Conservation (phyloP, 129 eudicot species). For the Daucus carota region DH1_v3.0 NC_030385.2:42836501-42837000, state of each 20-base stretch:
- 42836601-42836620: neutral
- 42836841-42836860: slow-evolving; percentile 42
- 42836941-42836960: slow-evolving; percentile 1
- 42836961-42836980: neutral
- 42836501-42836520: slow-evolving; percentile 73
- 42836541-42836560: slow-evolving; percentile 72
- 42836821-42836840: slow-evolving; percentile 62
- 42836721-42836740: slow-evolving; percentile 61
- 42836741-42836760: slow-evolving; percentile 59
- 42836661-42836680: neutral
- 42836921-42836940: slow-evolving; percentile 48
- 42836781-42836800: slow-evolving; percentile 66
- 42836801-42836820: slow-evolving; percentile 60
- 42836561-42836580: slow-evolving; percentile 1
- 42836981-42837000: neutral
- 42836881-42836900: slow-evolving; percentile 74
- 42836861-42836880: slow-evolving; percentile 39
- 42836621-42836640: neutral
- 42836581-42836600: no score
- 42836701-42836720: slow-evolving; percentile 44
- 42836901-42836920: slow-evolving; percentile 22
- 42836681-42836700: slow-evolving; percentile 42
- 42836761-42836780: slow-evolving; percentile 56
- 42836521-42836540: slow-evolving; percentile 81
- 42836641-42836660: neutral